Evolutionary conservation across 345 rosid species (phyloP), one percentile per base, ranked within the genome.

Genomic region (Kandelia obovata): DNA sequence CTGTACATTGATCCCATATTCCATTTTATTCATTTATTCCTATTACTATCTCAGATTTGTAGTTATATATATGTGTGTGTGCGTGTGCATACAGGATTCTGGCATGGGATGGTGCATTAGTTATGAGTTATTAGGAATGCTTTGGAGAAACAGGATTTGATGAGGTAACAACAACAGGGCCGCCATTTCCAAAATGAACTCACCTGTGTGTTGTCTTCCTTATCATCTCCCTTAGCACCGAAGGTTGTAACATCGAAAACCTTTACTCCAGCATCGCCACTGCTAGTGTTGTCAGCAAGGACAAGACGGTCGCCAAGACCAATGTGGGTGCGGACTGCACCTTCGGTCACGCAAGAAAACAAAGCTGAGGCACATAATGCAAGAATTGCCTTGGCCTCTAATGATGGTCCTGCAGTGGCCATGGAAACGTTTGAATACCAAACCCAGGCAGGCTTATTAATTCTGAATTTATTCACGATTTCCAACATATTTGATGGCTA

Each of bases 161-260:
- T 16, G 21, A 17, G 30, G 1, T 28, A 21, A 23, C 56, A 52
- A 17, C 20, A 32, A 32, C 35, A 16, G n/a, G 56, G 23, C 9
- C 35, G 35, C 35, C 35, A 2, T 32, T 32, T 2, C 35, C 5
- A 32, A 32, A 32, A 32, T 4, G 35, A 52, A 2, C 20, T 62
- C 5, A 73, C 89, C 80, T 67, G 55, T 16, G 80, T 80, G 51
- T 74, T 57, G 58, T 83, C 77, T 23, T 72, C 75, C 61, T 47
- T 4, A 64, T 72, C 88, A 65, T 87, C 80, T 6, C 78, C 73
- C 30, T 52, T 64, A 46, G 84, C 89, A 13, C 89, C 86, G 19
- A 58, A 72, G 34, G 63, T 16, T 34, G 85, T 80, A 23, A 83
- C 85, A 34, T 86, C 87, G 57, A 78, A 78, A 68, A 78, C 77